A percentile compares a stretch with the other conserved stretches of the same genome.
phyloP scores from a whole-genome alignment of 225 moss, liverwort and hornwort genomes.

The Neckera pumila region DNA sequence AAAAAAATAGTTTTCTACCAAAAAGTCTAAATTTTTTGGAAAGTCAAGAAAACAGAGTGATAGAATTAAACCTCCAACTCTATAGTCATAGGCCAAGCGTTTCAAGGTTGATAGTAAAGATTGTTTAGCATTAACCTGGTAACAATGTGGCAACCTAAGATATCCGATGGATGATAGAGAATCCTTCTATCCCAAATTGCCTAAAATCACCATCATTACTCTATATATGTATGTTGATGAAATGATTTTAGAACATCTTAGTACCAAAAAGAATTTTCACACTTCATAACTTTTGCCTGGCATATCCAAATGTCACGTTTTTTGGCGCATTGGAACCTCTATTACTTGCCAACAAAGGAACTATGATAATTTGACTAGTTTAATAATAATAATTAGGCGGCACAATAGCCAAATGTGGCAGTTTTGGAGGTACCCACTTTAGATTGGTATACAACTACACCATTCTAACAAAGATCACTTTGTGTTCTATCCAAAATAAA shows the following conservation, averaged over 20 bases:
- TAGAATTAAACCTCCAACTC: no score
- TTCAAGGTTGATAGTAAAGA: no score
- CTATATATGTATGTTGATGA: fast-evolving
- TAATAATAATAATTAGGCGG: neutral
- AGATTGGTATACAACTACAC: neutral
- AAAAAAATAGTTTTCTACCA: no score
- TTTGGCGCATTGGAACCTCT: no score
- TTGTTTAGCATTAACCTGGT: no score
- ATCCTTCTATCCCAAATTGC: no score
- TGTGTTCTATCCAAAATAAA: neutral
- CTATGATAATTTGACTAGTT: fast-evolving
- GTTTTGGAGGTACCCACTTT: neutral
- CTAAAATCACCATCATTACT: neutral
- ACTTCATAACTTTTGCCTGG: neutral
- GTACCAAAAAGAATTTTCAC: neutral
- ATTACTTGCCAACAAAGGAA: neutral
- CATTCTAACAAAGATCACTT: fast-evolving
- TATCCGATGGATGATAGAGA: no score
- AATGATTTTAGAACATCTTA: neutral
- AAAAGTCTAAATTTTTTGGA: no score
- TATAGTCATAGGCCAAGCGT: no score
- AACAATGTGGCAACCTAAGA: no score
- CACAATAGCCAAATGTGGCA: neutral
- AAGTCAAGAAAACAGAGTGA: no score
- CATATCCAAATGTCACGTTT: fast-evolving